Conservation (phyloP, 139 green algal genomes). For the Raphidocelis subcapitata region DNA sequence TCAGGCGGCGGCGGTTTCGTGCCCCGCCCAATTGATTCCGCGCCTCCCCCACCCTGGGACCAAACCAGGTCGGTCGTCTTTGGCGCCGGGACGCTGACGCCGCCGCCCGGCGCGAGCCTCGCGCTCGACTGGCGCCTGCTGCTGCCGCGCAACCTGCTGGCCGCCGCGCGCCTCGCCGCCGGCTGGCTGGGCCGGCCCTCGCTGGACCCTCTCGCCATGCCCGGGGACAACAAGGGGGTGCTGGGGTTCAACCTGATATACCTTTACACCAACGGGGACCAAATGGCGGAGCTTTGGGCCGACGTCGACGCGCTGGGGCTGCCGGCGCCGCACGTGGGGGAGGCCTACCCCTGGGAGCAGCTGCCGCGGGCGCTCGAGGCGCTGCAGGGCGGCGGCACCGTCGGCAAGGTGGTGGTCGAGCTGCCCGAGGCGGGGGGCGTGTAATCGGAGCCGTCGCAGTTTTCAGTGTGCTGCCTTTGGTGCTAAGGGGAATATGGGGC, state of each 20-base stretch:
- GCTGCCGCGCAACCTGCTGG: constrained; percentile 12
- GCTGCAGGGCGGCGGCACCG: constrained; percentile 40
- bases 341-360: constrained; percentile 18
- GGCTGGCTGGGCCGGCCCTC: constrained; percentile 32
- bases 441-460: no score
- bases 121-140: constrained; percentile 10
- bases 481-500: no score
- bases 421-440: no score
- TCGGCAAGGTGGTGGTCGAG: constrained; percentile 46
- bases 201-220: constrained; percentile 41
- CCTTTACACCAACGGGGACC: constrained; percentile 29
- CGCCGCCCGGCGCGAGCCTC: constrained; percentile 12
- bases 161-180: constrained; percentile 9
- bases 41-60: no score
- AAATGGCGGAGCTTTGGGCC: constrained; percentile 29
- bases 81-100: constrained; percentile 41
- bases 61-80: constrained; percentile 18
- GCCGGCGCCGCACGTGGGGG: constrained; percentile 32
- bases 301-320: constrained; percentile 37
- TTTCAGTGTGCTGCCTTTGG: no score
- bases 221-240: constrained; percentile 47
- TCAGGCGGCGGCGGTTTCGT: no score
- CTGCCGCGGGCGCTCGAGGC: constrained; percentile 33
- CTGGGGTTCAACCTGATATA: constrained; percentile 48
- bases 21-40: no score